These are phyloP conservation scores for Podospora comata DNA, from an alignment of 495 filamentous ascomycete species.

Conservation along the genomic window DNA sequence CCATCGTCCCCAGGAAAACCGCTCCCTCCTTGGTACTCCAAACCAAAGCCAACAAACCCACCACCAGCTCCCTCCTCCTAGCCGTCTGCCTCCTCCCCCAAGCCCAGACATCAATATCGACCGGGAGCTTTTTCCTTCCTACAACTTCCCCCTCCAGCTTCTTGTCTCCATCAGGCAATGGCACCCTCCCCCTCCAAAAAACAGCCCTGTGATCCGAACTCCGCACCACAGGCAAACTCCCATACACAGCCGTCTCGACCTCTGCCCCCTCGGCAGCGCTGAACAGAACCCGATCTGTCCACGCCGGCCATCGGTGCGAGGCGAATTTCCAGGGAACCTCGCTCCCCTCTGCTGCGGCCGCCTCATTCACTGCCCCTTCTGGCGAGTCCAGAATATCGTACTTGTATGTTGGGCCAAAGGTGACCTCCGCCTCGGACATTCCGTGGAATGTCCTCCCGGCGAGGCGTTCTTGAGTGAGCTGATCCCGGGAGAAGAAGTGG, in stretches of 20 bases:
- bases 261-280: slow-evolving; percentile 19
- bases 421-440: slow-evolving; percentile 66
- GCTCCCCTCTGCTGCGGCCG: slow-evolving; percentile 15
- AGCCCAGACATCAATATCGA: slow-evolving; percentile 42
- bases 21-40: slow-evolving; percentile 45
- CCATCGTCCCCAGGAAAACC: slow-evolving; percentile 35
- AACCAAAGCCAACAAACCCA: slow-evolving; percentile 46
- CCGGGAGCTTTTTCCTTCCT: slow-evolving; percentile 31
- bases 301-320: slow-evolving; percentile 79
- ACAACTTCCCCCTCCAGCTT: slow-evolving; percentile 33
- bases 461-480: slow-evolving; percentile 66
- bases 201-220: slow-evolving; percentile 87
- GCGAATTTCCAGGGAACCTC: slow-evolving; percentile 70
- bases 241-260: slow-evolving; percentile 59
- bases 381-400: slow-evolving; percentile 40
- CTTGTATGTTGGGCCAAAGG: slow-evolving; percentile 93
- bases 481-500: slow-evolving; percentile 66
- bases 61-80: slow-evolving; percentile 40
- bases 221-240: slow-evolving; percentile 66
- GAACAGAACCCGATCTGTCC: slow-evolving; percentile 90
- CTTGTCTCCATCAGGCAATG: slow-evolving; percentile 32
- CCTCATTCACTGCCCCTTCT: slow-evolving; percentile 16
- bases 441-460: slow-evolving; percentile 69
- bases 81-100: slow-evolving; percentile 43
- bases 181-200: slow-evolving; percentile 60